phyloP scores from a whole-genome alignment of 768 basidiomycete genomes.

The Termitomyces sp. region DNA sequence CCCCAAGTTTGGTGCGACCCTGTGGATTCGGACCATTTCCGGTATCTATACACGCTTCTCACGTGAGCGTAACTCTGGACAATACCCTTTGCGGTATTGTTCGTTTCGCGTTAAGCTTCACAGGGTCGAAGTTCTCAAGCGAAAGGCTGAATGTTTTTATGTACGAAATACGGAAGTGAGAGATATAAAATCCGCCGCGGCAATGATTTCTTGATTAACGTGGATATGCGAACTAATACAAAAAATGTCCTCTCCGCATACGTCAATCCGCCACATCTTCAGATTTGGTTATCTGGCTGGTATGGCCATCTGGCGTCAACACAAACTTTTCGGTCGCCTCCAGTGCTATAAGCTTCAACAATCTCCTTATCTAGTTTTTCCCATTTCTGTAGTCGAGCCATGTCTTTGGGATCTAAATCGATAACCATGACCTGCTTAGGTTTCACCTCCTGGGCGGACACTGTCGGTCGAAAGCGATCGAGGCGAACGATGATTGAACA shows the following conservation, averaged over 20 bases:
- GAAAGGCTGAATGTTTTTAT: not conserved
- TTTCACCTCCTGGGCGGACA: conserved; percentile 10
- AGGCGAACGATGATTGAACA: conserved; percentile 61
- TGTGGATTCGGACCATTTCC: conserved; percentile 16
- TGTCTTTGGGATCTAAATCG: conserved; percentile 82
- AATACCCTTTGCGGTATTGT: too few species aligned
- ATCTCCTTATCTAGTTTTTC: conserved; percentile 69
- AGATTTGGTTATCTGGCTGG: not conserved
- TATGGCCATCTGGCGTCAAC: conserved; percentile 21
- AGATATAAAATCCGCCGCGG: not conserved
- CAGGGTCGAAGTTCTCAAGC: not conserved
- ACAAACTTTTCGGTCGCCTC: conserved; percentile 25
- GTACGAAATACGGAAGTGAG: not conserved
- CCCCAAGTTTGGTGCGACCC: not conserved
- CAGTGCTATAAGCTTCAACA: conserved; percentile 36
- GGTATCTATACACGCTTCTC: not conserved
- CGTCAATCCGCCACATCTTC: not conserved
- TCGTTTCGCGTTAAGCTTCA: not conserved
- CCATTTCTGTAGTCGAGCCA: conserved; percentile 67
- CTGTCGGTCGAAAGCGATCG: conserved; percentile 23
- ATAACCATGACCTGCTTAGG: conserved; percentile 58
- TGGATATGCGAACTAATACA: not conserved
- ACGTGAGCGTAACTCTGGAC: not conserved
- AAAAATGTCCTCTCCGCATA: not conserved
- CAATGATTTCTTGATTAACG: not conserved